These are phyloP conservation scores for Gaeumannomyces sp. DNA, from an alignment of 2,329 filamentous ascomycete species.

Conservation along the genomic window DNA sequence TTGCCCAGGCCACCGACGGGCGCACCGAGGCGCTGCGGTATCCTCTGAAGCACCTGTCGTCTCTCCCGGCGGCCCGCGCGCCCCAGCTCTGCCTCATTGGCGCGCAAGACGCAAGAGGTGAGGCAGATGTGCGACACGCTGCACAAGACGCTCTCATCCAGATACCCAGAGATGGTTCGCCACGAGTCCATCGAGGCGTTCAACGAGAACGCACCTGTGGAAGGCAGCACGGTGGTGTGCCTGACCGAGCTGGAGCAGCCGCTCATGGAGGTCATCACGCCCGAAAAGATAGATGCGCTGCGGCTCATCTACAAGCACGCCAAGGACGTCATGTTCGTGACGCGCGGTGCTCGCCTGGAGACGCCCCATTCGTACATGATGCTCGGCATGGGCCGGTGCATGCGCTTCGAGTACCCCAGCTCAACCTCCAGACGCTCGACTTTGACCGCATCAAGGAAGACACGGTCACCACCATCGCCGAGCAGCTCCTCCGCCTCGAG, in stretches of 20 bases:
- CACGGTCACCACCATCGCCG: constrained; percentile 1
- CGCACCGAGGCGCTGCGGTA: constrained; percentile 9
- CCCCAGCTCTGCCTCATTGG: constrained; percentile 18
- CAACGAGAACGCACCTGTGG: too few species aligned
- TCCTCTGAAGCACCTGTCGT: neutral
- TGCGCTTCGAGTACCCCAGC: constrained; percentile 18
- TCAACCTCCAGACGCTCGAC: constrained; percentile 20
- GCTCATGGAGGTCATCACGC: constrained; percentile 15
- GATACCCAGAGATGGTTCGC: neutral
- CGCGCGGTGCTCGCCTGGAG: constrained; percentile 16
- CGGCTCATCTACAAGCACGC: constrained; percentile 12
- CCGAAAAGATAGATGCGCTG: constrained; percentile 12
- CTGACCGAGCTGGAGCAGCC: constrained; percentile 1
- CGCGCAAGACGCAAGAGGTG: constrained; percentile 5
- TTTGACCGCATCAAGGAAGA: constrained; percentile 6
- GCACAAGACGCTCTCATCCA: neutral
- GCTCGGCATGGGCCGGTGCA: constrained; percentile 18
- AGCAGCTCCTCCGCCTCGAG: constrained; percentile 14
- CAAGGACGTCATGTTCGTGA: constrained; percentile 27
- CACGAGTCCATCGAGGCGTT: constrained; percentile 12
- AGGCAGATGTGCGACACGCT: neutral
- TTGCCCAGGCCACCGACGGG: constrained; percentile 21
- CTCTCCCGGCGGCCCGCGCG: neutral
- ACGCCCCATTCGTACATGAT: constrained; percentile 20
- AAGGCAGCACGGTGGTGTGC: constrained; percentile 12